phyloP scores from a whole-genome alignment of 495 filamentous ascomycete genomes.

The Immersiella caudata region DNA sequence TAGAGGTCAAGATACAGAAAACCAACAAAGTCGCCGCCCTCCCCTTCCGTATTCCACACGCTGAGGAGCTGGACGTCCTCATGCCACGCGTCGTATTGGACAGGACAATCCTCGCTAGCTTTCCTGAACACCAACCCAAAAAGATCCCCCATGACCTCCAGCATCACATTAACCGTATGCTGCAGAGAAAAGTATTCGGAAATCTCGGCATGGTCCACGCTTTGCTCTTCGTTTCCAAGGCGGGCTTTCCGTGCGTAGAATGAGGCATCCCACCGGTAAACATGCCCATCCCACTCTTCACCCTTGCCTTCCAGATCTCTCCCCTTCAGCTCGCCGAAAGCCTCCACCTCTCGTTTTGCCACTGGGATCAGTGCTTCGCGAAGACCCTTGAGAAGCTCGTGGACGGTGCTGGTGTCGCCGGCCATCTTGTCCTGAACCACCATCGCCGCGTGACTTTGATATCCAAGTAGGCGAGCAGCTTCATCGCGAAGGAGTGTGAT shows the following conservation, averaged over 20 bases:
- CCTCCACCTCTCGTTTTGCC: not conserved
- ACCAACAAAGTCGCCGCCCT: constrained; percentile 68
- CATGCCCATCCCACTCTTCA: constrained; percentile 20
- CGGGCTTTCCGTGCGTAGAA: constrained; percentile 68
- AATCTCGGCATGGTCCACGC: constrained; percentile 64
- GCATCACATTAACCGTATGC: constrained; percentile 71
- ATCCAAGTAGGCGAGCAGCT: constrained; percentile 70
- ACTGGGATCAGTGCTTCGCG: constrained; percentile 47
- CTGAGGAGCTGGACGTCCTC: constrained; percentile 70
- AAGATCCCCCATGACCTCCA: constrained; percentile 74
- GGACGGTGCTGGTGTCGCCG: constrained; percentile 68
- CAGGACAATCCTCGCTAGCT: constrained; percentile 64
- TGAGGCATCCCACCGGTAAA: constrained; percentile 64
- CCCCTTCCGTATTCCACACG: constrained; percentile 67
- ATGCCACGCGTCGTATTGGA: constrained; percentile 43
- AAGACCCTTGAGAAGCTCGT: constrained; percentile 69
- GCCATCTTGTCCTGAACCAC: constrained; percentile 79
- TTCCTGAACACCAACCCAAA: constrained; percentile 76
- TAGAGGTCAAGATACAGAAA: constrained; percentile 73
- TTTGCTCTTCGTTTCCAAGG: not conserved
- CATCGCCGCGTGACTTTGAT: constrained; percentile 49
- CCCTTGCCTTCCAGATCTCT: constrained; percentile 56
- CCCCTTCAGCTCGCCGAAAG: constrained; percentile 63
- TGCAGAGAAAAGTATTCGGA: constrained; percentile 76
- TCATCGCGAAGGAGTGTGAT: constrained; percentile 73